Base-by-base conservation (phyloP, 768 basidiomycete genomes). In the Coprinellus micaceus region DNA sequence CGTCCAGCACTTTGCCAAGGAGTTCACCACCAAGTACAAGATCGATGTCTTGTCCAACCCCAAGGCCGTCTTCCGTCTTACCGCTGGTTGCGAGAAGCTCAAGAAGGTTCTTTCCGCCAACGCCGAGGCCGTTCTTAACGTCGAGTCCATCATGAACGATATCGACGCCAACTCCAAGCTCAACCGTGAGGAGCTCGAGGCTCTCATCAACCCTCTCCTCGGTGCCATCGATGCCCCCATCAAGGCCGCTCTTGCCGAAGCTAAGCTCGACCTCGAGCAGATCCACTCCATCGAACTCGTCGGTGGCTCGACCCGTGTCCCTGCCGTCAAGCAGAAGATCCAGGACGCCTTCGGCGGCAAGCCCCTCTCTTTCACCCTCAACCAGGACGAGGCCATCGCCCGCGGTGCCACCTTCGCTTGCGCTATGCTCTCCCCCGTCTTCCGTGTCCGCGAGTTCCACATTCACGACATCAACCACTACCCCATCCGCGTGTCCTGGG, bases 41-140 rank as follows among this genome's bases (percentile, higher is more conserved):
- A 93, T 98, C 68, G 95, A 98, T 70, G 94, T 98, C 64, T 70
- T 93, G 66, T 82, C 82, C 61, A 94, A 81, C 74, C 90, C 93
- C 62, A 98, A 98, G 73, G 97, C 94, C 29, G 80, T 78, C 46
- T 98, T 98, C 91, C 86, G 96, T 61, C 85, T 99, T 55, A 67
- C 80, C 24, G 87, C 88, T 15, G 86, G 89, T 19, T 94, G 94
- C 69, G 97, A 99, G 77, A 86, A 88, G 69, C 81, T 98, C 67
- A 98, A 98, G 80, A 98, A 98, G 77, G 80, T 98, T 12, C 81
- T 98, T 17, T 97, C 94, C 12, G 96, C 97, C 60, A 98, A 98
- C 76, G 70, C 81, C 13, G 91, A 96, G 69, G 85, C 90, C 0
- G 88, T 90, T 1, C 75, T 99, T 61, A 93, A 86, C 66, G 94